Evolutionary conservation across 257 asterid species (phyloP).

Genomic region (Craterostigma plantagineum): DNA sequence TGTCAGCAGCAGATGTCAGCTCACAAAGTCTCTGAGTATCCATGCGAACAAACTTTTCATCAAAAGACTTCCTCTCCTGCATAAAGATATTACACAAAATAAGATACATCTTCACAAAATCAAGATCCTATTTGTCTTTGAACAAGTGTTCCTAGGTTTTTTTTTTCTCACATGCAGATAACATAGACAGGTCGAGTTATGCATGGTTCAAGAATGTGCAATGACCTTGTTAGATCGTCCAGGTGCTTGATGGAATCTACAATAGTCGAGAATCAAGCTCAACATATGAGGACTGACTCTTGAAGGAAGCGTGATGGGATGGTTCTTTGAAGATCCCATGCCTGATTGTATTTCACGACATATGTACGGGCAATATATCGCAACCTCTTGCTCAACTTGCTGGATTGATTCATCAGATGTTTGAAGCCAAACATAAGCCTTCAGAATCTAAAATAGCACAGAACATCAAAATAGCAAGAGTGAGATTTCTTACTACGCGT

Average conservation of each 20-base stretch:
- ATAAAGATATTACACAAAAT: conserved; percentile 5
- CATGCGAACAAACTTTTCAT: conserved; percentile 82
- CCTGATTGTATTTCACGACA: conserved; percentile 68
- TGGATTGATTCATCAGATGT: conserved; percentile 69
- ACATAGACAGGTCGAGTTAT: conserved; percentile 1
- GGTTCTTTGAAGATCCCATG: conserved; percentile 71
- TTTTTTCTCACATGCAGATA: not conserved
- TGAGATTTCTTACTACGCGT: not conserved
- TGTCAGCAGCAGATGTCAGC: conserved; percentile 94
- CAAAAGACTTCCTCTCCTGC: conserved; percentile 87
- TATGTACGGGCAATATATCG: conserved; percentile 72
- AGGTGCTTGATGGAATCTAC: conserved; percentile 80
- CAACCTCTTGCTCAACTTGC: conserved; percentile 85
- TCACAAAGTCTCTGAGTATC: conserved; percentile 88
- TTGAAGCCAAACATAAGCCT: conserved; percentile 83
- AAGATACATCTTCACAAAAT: conserved; percentile 1
- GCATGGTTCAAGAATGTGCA: too few relatives aligned
- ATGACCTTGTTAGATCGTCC: conserved; percentile 96
- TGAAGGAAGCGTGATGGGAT: conserved; percentile 79
- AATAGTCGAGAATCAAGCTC: conserved; percentile 78
- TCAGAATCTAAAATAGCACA: conserved; percentile 37
- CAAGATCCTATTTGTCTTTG: conserved; percentile 11
- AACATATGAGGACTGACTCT: conserved; percentile 69
- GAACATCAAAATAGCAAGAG: not conserved
- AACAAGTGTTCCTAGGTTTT: not conserved